These are phyloP conservation scores for Colletotrichum tabaci DNA, from an alignment of 2,329 filamentous ascomycete species.

Conservation along the genomic window DNA sequence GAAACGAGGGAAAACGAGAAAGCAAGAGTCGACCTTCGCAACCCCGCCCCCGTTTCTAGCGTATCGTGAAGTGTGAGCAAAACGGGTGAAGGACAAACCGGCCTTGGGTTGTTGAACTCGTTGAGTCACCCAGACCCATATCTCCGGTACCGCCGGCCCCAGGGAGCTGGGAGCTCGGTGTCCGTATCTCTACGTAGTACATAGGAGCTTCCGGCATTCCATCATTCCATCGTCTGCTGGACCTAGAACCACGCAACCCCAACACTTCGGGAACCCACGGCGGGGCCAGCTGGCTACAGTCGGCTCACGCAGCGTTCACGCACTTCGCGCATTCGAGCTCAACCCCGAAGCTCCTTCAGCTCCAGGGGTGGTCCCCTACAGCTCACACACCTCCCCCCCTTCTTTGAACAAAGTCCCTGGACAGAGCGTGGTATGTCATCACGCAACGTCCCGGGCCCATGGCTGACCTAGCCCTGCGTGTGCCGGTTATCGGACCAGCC, in stretches of 20 bases:
- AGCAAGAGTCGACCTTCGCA: neutral
- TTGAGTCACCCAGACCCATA: conserved; percentile 17
- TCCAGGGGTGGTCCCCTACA: conserved; percentile 44
- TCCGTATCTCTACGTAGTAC: too few relatives aligned
- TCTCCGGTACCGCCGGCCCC: neutral
- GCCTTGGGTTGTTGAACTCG: conserved; percentile 12
- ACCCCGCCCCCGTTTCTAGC: too few relatives aligned
- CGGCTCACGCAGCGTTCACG: conserved; percentile 32
- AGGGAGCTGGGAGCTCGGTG: neutral
- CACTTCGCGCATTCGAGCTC: conserved; percentile 78
- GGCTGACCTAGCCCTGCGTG: neutral
- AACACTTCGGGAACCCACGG: conserved; percentile 25
- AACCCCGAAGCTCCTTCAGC: conserved; percentile 63
- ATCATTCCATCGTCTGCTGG: too few relatives aligned
- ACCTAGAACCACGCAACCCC: neutral
- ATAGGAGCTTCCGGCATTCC: neutral
- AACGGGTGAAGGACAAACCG: neutral
- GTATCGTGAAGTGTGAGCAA: too few relatives aligned
- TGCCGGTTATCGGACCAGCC: conserved; percentile 39
- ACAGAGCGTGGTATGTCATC: conserved; percentile 8
- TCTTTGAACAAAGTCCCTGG: conserved; percentile 1
- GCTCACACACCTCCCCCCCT: too few relatives aligned
- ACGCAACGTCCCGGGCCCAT: neutral
- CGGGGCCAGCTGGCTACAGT: conserved; percentile 38
- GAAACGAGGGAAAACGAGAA: neutral